Evolutionary conservation across 352 stramenopile genomes (phyloP).

Genomic region (Phytopythium aichiense): DNA sequence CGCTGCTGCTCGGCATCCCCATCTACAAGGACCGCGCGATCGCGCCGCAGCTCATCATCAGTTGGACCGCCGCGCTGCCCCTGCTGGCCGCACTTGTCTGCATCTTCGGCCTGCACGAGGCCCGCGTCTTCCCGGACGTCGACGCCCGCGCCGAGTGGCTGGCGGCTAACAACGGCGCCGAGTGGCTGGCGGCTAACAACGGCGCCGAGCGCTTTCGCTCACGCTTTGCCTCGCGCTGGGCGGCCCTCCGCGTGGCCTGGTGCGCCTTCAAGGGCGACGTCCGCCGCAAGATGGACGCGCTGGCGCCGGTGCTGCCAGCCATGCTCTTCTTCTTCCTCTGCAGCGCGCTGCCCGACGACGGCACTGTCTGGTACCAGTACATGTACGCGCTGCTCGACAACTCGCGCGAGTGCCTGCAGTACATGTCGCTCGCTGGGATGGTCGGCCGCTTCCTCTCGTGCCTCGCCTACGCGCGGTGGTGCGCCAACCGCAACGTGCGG

Average conservation of each 20-base stretch:
- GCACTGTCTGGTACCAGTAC: slow-evolving; percentile 82
- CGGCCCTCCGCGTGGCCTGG: slow-evolving; percentile 26
- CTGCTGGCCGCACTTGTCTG: slow-evolving; percentile 48
- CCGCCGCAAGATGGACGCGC: slow-evolving; percentile 35
- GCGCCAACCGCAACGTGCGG: slow-evolving; percentile 54
- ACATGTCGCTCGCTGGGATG: slow-evolving; percentile 62
- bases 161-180: background rate
- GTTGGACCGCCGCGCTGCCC: slow-evolving; percentile 56
- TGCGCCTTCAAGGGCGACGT: slow-evolving; percentile 43
- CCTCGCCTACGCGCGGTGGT: slow-evolving; percentile 70
- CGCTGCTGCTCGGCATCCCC: slow-evolving; percentile 58
- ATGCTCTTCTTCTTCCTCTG: slow-evolving; percentile 85
- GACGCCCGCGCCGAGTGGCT: background rate
- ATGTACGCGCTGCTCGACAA: slow-evolving; percentile 56
- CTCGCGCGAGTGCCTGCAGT: slow-evolving; percentile 67
- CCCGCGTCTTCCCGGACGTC: slow-evolving; percentile 7
- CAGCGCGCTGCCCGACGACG: slow-evolving; percentile 58
- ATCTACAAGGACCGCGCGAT: slow-evolving; percentile 60
- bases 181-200: background rate
- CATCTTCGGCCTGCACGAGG: slow-evolving; percentile 45
- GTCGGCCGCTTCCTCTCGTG: slow-evolving; percentile 68
- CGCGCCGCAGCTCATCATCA: slow-evolving; percentile 45
- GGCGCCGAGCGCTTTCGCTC: background rate
- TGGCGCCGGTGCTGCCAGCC: slow-evolving; percentile 52
- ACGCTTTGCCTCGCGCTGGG: slow-evolving; percentile 9